A percentile compares a stretch with the other conserved stretches of the same genome.
Conservation (phyloP, 805 yeast genomes). For the Yarrowia osloensis region DNA sequence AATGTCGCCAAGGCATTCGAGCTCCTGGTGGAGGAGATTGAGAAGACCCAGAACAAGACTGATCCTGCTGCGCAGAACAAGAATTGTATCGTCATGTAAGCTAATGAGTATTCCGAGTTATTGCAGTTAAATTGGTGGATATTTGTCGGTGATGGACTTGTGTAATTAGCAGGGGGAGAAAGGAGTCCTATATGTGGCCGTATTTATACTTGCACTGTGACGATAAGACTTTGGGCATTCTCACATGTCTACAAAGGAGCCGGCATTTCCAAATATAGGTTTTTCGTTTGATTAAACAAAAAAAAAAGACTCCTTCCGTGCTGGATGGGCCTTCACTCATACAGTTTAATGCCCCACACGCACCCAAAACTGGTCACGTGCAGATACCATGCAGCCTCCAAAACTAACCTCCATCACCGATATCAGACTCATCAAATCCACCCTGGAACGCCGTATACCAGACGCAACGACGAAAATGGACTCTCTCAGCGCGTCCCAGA, state of each 20-base stretch:
- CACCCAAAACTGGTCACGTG: conserved; percentile 17
- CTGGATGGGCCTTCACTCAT: no score
- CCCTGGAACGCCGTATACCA: not conserved
- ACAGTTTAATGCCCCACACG: conserved; percentile 2
- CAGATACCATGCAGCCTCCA: conserved; percentile 23
- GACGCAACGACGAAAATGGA: not conserved
- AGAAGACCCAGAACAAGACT: conserved; percentile 53
- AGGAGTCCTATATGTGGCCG: not conserved
- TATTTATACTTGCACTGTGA: not conserved
- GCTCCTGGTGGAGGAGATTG: conserved; percentile 60
- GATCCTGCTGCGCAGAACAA: conserved; percentile 44
- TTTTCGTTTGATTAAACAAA: not conserved
- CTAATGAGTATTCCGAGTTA: not conserved
- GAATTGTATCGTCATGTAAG: conserved; percentile 53
- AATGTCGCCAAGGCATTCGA: conserved; percentile 68
- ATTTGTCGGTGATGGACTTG: no score
- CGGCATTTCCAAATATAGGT: not conserved
- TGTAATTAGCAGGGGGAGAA: not conserved
- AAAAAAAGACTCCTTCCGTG: not conserved
- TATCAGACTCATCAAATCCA: not conserved
- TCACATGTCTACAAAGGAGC: not conserved
- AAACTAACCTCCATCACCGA: conserved; percentile 23
- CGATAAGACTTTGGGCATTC: not conserved
- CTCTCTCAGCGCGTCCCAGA: conserved; percentile 28
- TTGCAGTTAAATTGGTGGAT: not conserved